phyloP scores from a whole-genome alignment of 257 asterid species.

The Leonotis leonurus region DNA sequence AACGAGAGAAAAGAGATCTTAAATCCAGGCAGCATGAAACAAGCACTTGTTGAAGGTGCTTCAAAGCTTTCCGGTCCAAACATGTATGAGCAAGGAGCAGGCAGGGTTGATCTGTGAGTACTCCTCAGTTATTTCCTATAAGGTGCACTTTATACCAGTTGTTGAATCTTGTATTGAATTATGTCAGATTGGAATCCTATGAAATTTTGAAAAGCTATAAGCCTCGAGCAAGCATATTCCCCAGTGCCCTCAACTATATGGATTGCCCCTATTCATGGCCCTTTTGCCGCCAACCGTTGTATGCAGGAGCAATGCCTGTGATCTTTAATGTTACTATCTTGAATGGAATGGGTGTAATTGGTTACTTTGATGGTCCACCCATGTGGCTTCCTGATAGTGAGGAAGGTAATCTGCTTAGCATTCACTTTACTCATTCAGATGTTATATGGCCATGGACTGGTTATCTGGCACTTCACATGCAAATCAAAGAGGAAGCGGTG shows the following conservation, averaged over 20 bases:
- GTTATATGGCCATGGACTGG: slow-evolving; percentile 99
- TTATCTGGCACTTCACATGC: slow-evolving; percentile 87
- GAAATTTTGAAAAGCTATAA: slow-evolving; percentile 79
- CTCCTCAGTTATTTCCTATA: slow-evolving; percentile 19
- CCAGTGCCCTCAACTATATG: slow-evolving; percentile 72
- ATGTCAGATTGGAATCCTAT: slow-evolving; percentile 72
- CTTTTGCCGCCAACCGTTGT: slow-evolving; percentile 94
- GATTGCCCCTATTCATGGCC: slow-evolving; percentile 99
- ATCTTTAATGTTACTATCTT: slow-evolving; percentile 86
- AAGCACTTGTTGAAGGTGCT: slow-evolving; percentile 97
- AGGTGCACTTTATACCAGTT: slow-evolving; percentile 9
- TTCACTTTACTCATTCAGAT: slow-evolving; percentile 81
- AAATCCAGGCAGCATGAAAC: slow-evolving; percentile 97
- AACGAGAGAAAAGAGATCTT: slow-evolving; percentile 66
- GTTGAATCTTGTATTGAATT: slow-evolving; percentile 23
- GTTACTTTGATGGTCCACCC: slow-evolving; percentile 81
- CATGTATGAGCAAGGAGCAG: slow-evolving; percentile 99
- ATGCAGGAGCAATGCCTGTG: slow-evolving; percentile 98
- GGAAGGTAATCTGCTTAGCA: slow-evolving; percentile 84
- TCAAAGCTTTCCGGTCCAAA: slow-evolving; percentile 92
- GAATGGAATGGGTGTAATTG: slow-evolving; percentile 92
- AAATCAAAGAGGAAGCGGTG: slow-evolving; percentile 90
- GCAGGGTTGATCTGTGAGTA: slow-evolving; percentile 98
- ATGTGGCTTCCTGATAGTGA: slow-evolving; percentile 77
- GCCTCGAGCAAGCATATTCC: slow-evolving; percentile 98